Conservation (phyloP, 768 basidiomycete genomes). For the Boletus patriciae region DNA sequence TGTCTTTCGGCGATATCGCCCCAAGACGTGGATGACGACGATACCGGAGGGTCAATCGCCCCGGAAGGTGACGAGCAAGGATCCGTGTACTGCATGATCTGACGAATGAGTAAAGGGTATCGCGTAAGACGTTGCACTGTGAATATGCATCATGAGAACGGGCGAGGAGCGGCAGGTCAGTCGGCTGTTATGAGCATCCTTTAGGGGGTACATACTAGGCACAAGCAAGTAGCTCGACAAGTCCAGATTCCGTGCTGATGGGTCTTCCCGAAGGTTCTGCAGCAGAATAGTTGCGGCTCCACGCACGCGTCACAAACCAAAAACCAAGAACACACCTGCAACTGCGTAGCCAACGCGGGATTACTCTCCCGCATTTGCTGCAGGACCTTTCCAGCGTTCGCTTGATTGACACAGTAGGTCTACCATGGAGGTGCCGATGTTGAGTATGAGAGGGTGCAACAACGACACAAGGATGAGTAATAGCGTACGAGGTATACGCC, state of each 20-base stretch:
- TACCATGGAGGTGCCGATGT: slow-evolving; percentile 30
- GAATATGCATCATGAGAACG: background rate
- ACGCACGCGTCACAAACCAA: background rate
- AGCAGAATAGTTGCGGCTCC: background rate
- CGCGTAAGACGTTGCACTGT: slow-evolving; percentile 94
- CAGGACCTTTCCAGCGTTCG: slow-evolving; percentile 70
- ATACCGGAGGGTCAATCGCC: background rate
- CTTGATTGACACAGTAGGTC: slow-evolving; percentile 92
- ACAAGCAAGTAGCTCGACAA: slow-evolving; percentile 87
- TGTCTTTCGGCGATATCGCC: slow-evolving; percentile 49
- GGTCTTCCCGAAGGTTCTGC: slow-evolving; percentile 75
- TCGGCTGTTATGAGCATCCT: too few species aligned
- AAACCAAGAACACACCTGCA: slow-evolving; percentile 52
- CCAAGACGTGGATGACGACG: slow-evolving; percentile 1
- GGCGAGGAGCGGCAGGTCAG: background rate
- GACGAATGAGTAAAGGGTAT: slow-evolving; percentile 87
- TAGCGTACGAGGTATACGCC: slow-evolving; percentile 69
- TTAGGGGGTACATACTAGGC: slow-evolving; percentile 62
- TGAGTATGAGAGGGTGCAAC: background rate
- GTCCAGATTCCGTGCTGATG: slow-evolving; percentile 77
- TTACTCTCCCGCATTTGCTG: slow-evolving; percentile 71
- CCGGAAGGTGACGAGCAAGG: slow-evolving; percentile 30
- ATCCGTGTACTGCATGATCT: slow-evolving; percentile 81
- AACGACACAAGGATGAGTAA: background rate
- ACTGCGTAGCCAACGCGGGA: slow-evolving; percentile 58